Conservation (phyloP, 2,329 filamentous ascomycete genomes). For the Zasmidium cellare region DNA sequence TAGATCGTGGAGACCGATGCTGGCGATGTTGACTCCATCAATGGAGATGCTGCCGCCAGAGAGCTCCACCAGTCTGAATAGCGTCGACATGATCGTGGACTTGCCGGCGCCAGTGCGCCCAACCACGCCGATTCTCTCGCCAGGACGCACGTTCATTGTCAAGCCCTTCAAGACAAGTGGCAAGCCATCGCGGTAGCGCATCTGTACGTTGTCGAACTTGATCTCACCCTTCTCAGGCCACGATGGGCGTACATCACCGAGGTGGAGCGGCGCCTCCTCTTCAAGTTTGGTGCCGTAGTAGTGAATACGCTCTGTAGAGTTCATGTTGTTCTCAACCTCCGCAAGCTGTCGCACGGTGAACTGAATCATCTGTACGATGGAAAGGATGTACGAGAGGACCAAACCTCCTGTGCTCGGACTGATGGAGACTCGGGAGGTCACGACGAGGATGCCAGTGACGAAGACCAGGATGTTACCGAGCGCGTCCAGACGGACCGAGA, state of each 20-base stretch:
- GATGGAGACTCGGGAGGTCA: slow-evolving; percentile 85
- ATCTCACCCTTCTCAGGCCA: slow-evolving; percentile 87
- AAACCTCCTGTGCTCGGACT: slow-evolving; percentile 81
- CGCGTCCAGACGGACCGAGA: slow-evolving; percentile 78
- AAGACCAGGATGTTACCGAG: slow-evolving; percentile 86
- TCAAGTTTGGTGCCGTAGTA: slow-evolving; percentile 87
- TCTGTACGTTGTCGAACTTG: slow-evolving; percentile 51
- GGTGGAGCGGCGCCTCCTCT: slow-evolving; percentile 82
- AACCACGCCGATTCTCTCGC: slow-evolving; percentile 79
- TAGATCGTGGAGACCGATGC: slow-evolving; percentile 71
- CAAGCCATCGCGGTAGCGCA: slow-evolving; percentile 53
- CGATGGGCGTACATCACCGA: slow-evolving; percentile 64
- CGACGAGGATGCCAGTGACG: slow-evolving; percentile 82
- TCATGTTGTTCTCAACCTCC: slow-evolving; percentile 98
- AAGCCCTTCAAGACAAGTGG: slow-evolving; percentile 52
- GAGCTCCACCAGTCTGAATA: slow-evolving; percentile 68
- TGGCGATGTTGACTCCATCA: slow-evolving; percentile 62
- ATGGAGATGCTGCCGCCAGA: slow-evolving; percentile 50
- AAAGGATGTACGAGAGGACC: slow-evolving; percentile 88
- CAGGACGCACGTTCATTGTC: slow-evolving; percentile 67
- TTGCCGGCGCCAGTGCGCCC: slow-evolving; percentile 82
- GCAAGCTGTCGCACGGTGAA: slow-evolving; percentile 92
- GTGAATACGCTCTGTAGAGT: slow-evolving; percentile 85
- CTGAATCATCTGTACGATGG: slow-evolving; percentile 93
- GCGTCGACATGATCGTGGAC: slow-evolving; percentile 77